Evolutionary conservation across 176 grass and related monocot genomes (phyloP), one percentile per base, ranked within the genome.

Genomic region (Cenchrus fungigraminus): DNA sequence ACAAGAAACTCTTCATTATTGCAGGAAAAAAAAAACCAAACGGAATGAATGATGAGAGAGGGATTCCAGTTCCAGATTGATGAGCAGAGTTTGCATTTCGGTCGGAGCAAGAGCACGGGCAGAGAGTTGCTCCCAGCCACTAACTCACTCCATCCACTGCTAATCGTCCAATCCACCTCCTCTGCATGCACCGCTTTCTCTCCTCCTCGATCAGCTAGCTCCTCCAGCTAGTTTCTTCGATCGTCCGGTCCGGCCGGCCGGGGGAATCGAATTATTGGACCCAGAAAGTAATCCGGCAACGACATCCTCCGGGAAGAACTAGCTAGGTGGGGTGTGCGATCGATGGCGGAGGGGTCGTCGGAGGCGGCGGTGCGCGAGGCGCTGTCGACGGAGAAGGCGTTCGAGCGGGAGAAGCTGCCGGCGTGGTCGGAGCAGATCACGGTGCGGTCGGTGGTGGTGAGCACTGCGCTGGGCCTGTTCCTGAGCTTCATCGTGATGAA

Each of bases 401-500:
- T 95, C 71, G 91, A 95, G 66, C 74, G 77, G 6, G 79, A 92
- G 86, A 25, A 40, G 2, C 77, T 95, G 9, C 93, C 91, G 19
- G 37, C 86, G 9, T 95, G 93, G 93, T 83, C 84, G 32, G 86
- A 92, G 72, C 93, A 95, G 93, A 89, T 95, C 83, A 95, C 88
- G 11, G 29, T 84, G 31, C 80, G 93, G 0, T 85, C 93, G 2
- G 4, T 95, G 79, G 91, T 86, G 55, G 93, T 95, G 11, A 95
- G 93, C 88, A 8, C 85, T 2, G 56, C 10, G 15, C 81, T 95
- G 62, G 90, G 91, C 5, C 19, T 91, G 9, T 92, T 95, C 88
- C 84, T 95, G 0, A 95, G 93, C 91, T 90, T 95, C 91, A 92
- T 95, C 88, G 87, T 95, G 12, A 95, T 95, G 93, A 95, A 95